These are phyloP conservation scores for Diplodia mutila DNA, from an alignment of 2,329 filamentous ascomycete genomes.

Conservation along the genomic window DNA sequence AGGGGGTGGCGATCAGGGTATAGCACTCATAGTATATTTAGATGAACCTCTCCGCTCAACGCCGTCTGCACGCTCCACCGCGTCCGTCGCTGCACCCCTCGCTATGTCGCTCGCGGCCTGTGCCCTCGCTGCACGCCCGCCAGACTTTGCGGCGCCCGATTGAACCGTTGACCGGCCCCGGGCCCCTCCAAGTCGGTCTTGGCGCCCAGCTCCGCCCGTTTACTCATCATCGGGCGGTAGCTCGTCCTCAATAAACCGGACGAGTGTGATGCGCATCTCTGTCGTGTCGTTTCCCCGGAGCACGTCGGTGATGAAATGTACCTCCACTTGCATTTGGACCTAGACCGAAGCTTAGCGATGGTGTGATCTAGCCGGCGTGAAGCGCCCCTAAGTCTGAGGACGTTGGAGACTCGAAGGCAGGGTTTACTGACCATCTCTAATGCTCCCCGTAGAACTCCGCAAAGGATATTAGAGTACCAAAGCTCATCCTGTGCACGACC, in stretches of 20 bases:
- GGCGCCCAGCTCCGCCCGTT: slow-evolving; percentile 32
- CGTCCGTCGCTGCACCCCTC: not conserved
- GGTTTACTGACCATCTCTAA: slow-evolving; percentile 81
- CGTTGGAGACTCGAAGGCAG: not conserved
- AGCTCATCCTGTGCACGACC: slow-evolving; percentile 93
- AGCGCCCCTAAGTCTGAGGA: not conserved
- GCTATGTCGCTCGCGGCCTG: not conserved
- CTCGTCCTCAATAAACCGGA: slow-evolving; percentile 96
- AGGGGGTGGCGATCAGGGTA: slow-evolving; percentile 21
- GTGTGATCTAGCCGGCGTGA: not conserved
- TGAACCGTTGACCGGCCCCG: not conserved
- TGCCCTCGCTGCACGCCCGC: not conserved
- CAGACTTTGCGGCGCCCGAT: not conserved
- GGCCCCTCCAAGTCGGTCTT: not conserved
- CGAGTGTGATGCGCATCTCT: slow-evolving; percentile 90
- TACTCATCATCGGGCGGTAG: slow-evolving; percentile 95
- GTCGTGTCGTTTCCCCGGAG: slow-evolving; percentile 93
- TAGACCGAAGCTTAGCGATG: slow-evolving; percentile 34
- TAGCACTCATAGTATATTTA: slow-evolving; percentile 16
- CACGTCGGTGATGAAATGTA: slow-evolving; percentile 93
- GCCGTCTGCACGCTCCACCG: slow-evolving; percentile 4
- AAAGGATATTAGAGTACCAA: slow-evolving; percentile 98
- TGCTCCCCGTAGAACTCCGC: slow-evolving; percentile 86
- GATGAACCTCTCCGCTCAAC: slow-evolving; percentile 14
- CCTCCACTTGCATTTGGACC: slow-evolving; percentile 97